A percentile compares a stretch with the other conserved stretches of the same genome.
Evolutionary conservation across 2,329 filamentous ascomycete species (phyloP).

Genomic region (Arthrobotrys megalospora): DNA sequence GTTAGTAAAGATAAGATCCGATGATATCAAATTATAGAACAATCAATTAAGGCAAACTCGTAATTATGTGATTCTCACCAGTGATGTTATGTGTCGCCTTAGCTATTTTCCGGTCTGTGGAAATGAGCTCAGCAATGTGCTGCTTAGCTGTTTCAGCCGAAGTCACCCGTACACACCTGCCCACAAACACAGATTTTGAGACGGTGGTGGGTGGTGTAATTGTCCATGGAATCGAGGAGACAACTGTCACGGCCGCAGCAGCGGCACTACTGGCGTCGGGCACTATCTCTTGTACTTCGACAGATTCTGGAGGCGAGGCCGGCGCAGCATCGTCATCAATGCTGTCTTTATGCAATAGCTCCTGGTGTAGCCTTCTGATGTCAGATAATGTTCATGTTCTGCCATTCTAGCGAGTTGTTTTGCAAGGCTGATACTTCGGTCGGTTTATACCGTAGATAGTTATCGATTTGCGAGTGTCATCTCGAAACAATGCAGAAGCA

Average conservation of each 20-base stretch:
- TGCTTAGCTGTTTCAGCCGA: constrained; percentile 79
- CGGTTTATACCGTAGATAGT: not conserved
- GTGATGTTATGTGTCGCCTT: constrained; percentile 93
- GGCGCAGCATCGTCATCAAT: constrained; percentile 19
- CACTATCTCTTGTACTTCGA: constrained; percentile 30
- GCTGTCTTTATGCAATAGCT: constrained; percentile 47
- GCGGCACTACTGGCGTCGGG: constrained; percentile 14
- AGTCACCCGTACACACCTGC: constrained; percentile 79
- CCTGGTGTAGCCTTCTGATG: constrained; percentile 47
- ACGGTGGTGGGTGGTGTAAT: constrained; percentile 82
- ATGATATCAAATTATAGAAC: constrained; percentile 19
- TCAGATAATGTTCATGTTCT: constrained; percentile 37
- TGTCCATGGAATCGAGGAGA: constrained; percentile 76
- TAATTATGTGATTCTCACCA: constrained; percentile 54
- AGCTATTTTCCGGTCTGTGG: constrained; percentile 86
- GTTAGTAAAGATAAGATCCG: constrained; percentile 25
- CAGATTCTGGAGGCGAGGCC: constrained; percentile 46
- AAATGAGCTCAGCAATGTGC: constrained; percentile 81
- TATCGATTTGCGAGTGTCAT: constrained; percentile 22
- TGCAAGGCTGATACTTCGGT: constrained; percentile 23
- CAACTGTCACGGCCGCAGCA: constrained; percentile 65
- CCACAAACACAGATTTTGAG: constrained; percentile 90
- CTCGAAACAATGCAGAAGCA: not conserved
- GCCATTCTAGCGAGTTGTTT: not conserved
- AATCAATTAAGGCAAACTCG: constrained; percentile 20